Evolutionary conservation across 805 yeast species (phyloP).

Genomic region (Sungouiozyma intestinalis): DNA sequence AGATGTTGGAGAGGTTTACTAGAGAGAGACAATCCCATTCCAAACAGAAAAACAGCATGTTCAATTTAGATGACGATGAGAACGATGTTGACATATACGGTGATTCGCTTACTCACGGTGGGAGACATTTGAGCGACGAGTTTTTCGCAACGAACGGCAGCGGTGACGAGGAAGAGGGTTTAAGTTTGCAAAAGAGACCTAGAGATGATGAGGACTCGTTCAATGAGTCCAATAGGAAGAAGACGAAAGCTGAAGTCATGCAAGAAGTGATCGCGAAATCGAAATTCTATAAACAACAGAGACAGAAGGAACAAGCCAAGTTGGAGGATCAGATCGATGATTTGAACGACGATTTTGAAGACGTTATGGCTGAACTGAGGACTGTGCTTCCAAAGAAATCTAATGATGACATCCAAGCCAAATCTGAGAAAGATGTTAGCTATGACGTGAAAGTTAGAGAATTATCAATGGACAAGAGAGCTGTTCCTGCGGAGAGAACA

Average conservation of each 20-base stretch:
- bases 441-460: conserved; percentile 62
- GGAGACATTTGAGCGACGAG: conserved; percentile 56
- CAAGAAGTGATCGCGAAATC: conserved; percentile 76
- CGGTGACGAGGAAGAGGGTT: conserved; percentile 28
- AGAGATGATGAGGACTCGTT: conserved; percentile 30
- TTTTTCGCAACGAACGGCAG: no score
- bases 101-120: conserved; percentile 63
- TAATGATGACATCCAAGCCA: conserved; percentile 16
- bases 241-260: conserved; percentile 79
- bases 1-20: conserved; percentile 90
- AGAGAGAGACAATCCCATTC: conserved; percentile 64
- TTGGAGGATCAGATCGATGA: conserved; percentile 52
- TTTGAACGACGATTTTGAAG: conserved; percentile 65
- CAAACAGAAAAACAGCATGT: conserved; percentile 48
- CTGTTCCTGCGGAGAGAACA: conserved; percentile 74
- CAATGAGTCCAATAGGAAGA: conserved; percentile 38
- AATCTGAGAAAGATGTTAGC: conserved; percentile 32
- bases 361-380: conserved; percentile 47
- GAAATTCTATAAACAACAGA: conserved; percentile 63
- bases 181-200: conserved; percentile 22
- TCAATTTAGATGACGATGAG: conserved; percentile 62
- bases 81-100: conserved; percentile 29
- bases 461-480: conserved; percentile 58
- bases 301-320: conserved; percentile 55
- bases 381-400: conserved; percentile 9